A percentile compares a stretch with the other conserved stretches of the same genome.
Evolutionary conservation across 306 rosid species (phyloP).

Genomic region (Luffa acutangula): DNA sequence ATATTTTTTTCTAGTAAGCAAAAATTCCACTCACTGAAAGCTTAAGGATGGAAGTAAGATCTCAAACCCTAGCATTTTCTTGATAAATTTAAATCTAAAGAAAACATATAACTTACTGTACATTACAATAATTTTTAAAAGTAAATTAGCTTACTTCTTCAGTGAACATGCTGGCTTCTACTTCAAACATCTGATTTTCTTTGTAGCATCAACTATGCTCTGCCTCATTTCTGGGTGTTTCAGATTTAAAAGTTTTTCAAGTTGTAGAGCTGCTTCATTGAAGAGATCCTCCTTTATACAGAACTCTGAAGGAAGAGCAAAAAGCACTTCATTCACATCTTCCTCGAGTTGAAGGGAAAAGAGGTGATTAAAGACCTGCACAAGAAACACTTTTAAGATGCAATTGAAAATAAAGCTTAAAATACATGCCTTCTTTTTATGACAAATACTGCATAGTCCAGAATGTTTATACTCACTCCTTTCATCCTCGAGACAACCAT

Average conservation of each 20-base stretch:
- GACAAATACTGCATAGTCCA: background rate
- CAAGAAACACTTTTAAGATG: background rate
- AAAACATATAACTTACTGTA: background rate
- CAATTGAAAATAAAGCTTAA: background rate
- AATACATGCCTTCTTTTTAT: background rate
- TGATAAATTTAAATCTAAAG: background rate
- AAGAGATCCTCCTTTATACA: constrained; percentile 35
- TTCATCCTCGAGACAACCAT: constrained; percentile 55
- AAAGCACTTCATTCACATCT: constrained; percentile 83
- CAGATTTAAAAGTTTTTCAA: constrained; percentile 53
- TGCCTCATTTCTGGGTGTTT: constrained; percentile 61
- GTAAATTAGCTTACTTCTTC: background rate
- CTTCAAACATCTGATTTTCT: constrained; percentile 49
- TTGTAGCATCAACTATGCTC: constrained; percentile 42
- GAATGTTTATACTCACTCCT: constrained; percentile 41
- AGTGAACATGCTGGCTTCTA: constrained; percentile 18
- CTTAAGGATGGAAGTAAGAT: background rate
- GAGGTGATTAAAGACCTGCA: constrained; percentile 68
- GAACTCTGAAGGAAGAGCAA: constrained; percentile 56
- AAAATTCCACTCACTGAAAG: background rate
- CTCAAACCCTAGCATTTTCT: background rate
- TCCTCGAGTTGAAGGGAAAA: constrained; percentile 71
- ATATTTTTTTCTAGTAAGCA: background rate
- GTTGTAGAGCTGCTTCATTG: constrained; percentile 50
- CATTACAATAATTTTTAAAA: background rate